A percentile compares a stretch with the other conserved stretches of the same genome.
phyloP scores from a whole-genome alignment of 345 rosid genomes.

The Melaleuca quinquenervia region DNA sequence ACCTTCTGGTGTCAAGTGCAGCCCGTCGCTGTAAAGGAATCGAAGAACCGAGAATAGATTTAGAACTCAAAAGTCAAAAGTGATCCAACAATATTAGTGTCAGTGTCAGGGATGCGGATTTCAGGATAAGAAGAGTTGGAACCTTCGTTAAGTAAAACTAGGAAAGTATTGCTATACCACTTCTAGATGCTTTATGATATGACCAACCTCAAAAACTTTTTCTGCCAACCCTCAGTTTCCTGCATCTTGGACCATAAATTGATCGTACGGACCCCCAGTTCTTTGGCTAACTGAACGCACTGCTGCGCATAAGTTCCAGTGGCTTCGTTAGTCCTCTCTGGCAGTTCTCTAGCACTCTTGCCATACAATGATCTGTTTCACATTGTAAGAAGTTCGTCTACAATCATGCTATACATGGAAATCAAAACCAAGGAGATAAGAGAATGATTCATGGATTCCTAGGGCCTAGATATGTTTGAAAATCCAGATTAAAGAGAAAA shows the following conservation, averaged over 20 bases:
- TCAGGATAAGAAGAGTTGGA: background rate
- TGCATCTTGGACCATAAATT: slow-evolving; percentile 91
- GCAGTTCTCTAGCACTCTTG: slow-evolving; percentile 52
- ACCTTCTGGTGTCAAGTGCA: slow-evolving; percentile 76
- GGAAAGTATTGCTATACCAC: background rate
- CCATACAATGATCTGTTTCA: slow-evolving; percentile 54
- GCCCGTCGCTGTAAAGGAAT: slow-evolving; percentile 55
- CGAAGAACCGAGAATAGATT: background rate
- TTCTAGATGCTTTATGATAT: background rate
- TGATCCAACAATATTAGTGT: background rate
- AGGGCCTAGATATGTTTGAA: background rate
- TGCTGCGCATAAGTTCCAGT: slow-evolving; percentile 66
- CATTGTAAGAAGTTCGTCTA: background rate
- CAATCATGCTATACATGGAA: background rate
- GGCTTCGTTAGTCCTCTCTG: slow-evolving; percentile 72
- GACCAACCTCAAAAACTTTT: slow-evolving; percentile 56
- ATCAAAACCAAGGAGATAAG: background rate
- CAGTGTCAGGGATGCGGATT: background rate
- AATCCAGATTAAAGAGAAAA: background rate
- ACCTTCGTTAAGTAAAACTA: background rate
- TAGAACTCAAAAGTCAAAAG: background rate
- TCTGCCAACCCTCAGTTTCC: slow-evolving; percentile 75
- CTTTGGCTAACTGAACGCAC: slow-evolving; percentile 57
- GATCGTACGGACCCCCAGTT: slow-evolving; percentile 39
- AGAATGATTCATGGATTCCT: background rate